phyloP scores from a whole-genome alignment of 306 rosid genomes.

The Vigna nakashimae region DNA sequence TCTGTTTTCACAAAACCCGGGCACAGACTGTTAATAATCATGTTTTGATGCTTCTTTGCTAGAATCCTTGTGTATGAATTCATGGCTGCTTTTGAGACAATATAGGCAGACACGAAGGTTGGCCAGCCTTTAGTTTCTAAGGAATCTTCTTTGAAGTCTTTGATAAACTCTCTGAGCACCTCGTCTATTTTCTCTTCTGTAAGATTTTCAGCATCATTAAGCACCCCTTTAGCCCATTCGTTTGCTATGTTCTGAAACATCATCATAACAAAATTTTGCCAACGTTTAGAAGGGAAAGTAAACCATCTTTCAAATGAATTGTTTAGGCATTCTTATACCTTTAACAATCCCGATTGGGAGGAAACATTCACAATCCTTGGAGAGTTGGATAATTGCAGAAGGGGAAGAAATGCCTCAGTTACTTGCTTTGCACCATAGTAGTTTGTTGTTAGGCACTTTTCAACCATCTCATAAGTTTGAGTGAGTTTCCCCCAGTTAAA shows the following conservation, averaged over 20 bases:
- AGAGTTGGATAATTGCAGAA: slow-evolving; percentile 42
- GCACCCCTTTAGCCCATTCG: slow-evolving; percentile 47
- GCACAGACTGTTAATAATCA: slow-evolving; percentile 42
- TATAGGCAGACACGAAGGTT: background rate
- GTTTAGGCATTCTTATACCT: slow-evolving; percentile 28
- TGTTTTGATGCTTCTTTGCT: slow-evolving; percentile 33
- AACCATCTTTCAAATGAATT: background rate
- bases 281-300: slow-evolving; percentile 1
- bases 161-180: slow-evolving; percentile 41
- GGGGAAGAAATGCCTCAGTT: slow-evolving; percentile 44
- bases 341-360: slow-evolving; percentile 18
- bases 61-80: slow-evolving; percentile 52
- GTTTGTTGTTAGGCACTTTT: slow-evolving; percentile 40
- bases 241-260: slow-evolving; percentile 29
- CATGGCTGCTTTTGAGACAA: slow-evolving; percentile 47
- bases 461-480: slow-evolving; percentile 38
- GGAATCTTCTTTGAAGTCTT: slow-evolving; percentile 43
- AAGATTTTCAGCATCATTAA: slow-evolving; percentile 44
- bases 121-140: slow-evolving; percentile 48
- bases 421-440: slow-evolving; percentile 44
- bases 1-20: slow-evolving; percentile 55
- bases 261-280: background rate
- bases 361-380: slow-evolving; percentile 52
- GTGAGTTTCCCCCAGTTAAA: background rate
- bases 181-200: slow-evolving; percentile 45